These are phyloP conservation scores for Blastomyces emzantsi DNA, from an alignment of 2,329 filamentous ascomycete genomes.

Conservation along the genomic window DNA sequence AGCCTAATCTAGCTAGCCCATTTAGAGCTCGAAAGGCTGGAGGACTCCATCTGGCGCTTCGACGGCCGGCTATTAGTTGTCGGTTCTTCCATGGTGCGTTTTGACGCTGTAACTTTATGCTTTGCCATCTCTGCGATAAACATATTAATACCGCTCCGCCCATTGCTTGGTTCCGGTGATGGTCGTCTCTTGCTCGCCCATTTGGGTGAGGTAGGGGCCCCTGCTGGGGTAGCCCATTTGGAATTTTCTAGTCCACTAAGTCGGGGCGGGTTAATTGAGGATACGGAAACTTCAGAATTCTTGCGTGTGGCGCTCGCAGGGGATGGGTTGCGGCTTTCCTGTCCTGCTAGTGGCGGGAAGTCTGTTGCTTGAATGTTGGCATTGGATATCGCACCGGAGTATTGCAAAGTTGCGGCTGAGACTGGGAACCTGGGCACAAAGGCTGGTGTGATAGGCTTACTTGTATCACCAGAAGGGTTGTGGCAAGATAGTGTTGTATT, in stretches of 20 bases:
- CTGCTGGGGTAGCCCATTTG: neutral
- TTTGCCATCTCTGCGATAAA: conserved; percentile 11
- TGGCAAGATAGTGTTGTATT: neutral
- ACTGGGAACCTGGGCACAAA: conserved; percentile 13
- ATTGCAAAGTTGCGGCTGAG: conserved; percentile 16
- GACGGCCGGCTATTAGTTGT: neutral
- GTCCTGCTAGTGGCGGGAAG: neutral
- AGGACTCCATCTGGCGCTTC: neutral
- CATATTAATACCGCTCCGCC: neutral
- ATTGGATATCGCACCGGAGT: conserved; percentile 6
- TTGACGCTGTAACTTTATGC: conserved; percentile 9
- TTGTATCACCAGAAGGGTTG: neutral
- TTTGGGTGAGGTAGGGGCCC: neutral
- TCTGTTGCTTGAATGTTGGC: neutral
- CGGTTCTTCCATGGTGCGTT: neutral
- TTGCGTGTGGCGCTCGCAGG: neutral
- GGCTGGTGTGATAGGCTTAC: neutral
- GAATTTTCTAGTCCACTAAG: neutral
- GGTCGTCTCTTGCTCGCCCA: neutral
- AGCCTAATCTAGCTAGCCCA: conserved; percentile 7
- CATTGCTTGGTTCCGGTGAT: neutral
- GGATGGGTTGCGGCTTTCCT: neutral
- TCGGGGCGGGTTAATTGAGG: neutral
- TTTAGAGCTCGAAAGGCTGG: conserved; percentile 13
- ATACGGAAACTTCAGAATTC: neutral